phyloP scores from a whole-genome alignment of 2,329 filamentous ascomycete species.

The Thermomyces lanuginosus region DNA sequence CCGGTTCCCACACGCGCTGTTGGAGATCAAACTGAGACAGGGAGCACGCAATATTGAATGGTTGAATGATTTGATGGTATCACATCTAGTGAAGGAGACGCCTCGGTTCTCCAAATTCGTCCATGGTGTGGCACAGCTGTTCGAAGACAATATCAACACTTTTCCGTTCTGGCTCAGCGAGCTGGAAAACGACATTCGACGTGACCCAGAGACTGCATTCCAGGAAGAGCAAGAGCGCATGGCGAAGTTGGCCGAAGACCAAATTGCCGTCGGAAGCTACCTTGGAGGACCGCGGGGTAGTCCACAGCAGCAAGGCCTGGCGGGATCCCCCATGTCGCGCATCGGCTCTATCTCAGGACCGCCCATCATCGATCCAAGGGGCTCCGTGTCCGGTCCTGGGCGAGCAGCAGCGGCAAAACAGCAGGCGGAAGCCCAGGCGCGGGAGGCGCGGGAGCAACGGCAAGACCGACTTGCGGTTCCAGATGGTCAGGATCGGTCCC shows the following conservation, averaged over 20 bases:
- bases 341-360: conserved; percentile 10
- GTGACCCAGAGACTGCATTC: conserved; percentile 78
- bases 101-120: conserved; percentile 94
- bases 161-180: conserved; percentile 93
- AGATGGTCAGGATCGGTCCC: too few relatives aligned
- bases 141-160: conserved; percentile 90
- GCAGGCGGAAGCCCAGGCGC: background rate
- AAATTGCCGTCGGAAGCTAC: conserved; percentile 76
- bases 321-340: conserved; percentile 19
- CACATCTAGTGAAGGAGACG: conserved; percentile 77
- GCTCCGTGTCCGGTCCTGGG: conserved; percentile 1
- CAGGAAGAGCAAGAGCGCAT: conserved; percentile 78
- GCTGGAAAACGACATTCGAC: conserved; percentile 82
- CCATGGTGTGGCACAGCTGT: conserved; percentile 77
- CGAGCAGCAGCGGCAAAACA: conserved; percentile 1
- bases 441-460: background rate
- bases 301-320: conserved; percentile 16
- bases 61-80: conserved; percentile 82
- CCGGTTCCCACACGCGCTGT: conserved; percentile 73
- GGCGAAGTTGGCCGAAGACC: conserved; percentile 67
- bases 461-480: conserved; percentile 4
- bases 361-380: conserved; percentile 1
- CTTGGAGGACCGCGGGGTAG: conserved; percentile 45
- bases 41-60: conserved; percentile 55
- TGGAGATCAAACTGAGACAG: conserved; percentile 74